Evolutionary conservation across 129 eudicot species (phyloP).

Genomic region (Lactuca sativa): DNA sequence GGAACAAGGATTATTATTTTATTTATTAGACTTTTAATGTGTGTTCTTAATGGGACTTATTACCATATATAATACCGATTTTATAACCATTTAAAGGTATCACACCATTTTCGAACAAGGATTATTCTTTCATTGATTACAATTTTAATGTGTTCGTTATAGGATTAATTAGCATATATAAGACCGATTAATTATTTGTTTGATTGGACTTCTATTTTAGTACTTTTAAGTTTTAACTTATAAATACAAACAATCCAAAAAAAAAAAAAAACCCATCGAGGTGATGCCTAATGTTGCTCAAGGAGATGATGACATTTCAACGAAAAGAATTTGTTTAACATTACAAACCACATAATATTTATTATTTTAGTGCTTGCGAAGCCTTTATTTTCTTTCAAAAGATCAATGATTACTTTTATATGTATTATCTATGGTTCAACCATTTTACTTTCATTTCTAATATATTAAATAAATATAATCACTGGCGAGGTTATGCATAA

Average conservation of each 20-base stretch:
- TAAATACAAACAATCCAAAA: too few species aligned
- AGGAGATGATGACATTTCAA: background rate
- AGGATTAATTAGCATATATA: too few species aligned
- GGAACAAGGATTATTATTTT: background rate
- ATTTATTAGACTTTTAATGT: too few species aligned
- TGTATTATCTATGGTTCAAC: background rate
- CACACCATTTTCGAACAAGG: background rate
- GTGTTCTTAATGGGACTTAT: background rate
- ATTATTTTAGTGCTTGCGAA: slow-evolving; percentile 13
- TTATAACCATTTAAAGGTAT: too few species aligned
- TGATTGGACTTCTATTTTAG: background rate
- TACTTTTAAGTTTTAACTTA: too few species aligned
- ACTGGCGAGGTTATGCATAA: too few species aligned
- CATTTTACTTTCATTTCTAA: too few species aligned
- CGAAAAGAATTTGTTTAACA: background rate
- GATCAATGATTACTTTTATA: slow-evolving; percentile 16
- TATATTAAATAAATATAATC: too few species aligned
- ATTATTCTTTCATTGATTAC: background rate
- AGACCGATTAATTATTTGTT: too few species aligned
- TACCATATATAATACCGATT: background rate
- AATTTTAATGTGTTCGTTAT: background rate
- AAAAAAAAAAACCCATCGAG: background rate
- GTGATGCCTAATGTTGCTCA: too few species aligned
- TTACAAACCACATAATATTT: slow-evolving; percentile 13
- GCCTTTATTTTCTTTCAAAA: slow-evolving; percentile 4